Evolutionary conservation across 208 protist genomes (phyloP).

Genomic region (Perkinsela sp.): DNA sequence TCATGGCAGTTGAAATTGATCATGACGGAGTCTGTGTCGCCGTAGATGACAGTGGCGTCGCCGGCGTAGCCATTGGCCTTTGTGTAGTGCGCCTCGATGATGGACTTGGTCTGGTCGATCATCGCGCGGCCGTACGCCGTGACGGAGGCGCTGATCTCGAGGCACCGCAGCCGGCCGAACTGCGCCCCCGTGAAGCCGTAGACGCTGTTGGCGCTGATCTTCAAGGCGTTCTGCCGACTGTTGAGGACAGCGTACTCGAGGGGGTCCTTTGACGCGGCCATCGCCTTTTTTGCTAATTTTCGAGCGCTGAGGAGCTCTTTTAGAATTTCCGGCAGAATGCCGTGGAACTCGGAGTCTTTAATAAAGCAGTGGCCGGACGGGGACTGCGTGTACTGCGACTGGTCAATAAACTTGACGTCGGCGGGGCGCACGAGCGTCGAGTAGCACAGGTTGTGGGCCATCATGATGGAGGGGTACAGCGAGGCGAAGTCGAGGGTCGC

Average conservation of each 20-base stretch:
- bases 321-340: constrained; percentile 58
- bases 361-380: constrained; percentile 29
- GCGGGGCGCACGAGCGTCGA: constrained; percentile 35
- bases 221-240: constrained; percentile 89
- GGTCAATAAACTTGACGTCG: constrained; percentile 7
- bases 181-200: constrained; percentile 98
- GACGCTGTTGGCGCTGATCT: constrained; percentile 94
- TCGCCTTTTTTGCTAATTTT: constrained; percentile 37
- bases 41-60: constrained; percentile 89
- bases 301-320: constrained; percentile 61
- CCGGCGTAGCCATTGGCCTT: constrained; percentile 54
- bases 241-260: constrained; percentile 62
- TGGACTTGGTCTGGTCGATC: constrained; percentile 80
- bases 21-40: constrained; percentile 98
- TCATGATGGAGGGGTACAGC: constrained; percentile 99
- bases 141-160: constrained; percentile 74
- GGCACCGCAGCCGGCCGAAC: constrained; percentile 92
- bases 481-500: constrained; percentile 96
- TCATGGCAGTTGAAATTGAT: constrained; percentile 70
- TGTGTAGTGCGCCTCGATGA: constrained; percentile 65
- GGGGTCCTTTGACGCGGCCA: constrained; percentile 50
- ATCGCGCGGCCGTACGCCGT: constrained; percentile 92
- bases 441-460: constrained; percentile 99
- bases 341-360: constrained; percentile 15
- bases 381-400: background rate